Conservation (phyloP, 306 rosid species). For the Fagus crenata region DNA sequence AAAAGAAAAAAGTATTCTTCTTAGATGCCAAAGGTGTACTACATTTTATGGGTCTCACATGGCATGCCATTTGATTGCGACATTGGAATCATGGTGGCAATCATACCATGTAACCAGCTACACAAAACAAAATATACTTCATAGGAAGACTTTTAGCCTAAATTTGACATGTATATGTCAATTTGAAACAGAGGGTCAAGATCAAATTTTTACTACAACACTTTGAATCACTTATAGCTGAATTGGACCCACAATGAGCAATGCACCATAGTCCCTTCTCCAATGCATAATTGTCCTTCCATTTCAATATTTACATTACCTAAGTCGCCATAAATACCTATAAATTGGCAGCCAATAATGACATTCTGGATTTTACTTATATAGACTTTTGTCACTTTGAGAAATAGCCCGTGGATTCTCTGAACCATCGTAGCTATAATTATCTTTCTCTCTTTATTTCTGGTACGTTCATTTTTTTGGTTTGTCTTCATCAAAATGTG, state of each 20-base stretch:
- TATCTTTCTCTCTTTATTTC: neutral
- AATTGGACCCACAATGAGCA: no score
- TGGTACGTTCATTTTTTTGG: conserved; percentile 28
- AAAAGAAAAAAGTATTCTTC: neutral
- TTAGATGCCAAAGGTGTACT: neutral
- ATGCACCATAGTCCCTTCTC: neutral
- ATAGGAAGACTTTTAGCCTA: neutral
- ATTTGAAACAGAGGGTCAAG: neutral
- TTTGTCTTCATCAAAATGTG: conserved; percentile 1
- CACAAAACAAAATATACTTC: neutral
- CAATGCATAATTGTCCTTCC: neutral
- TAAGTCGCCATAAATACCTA: conserved; percentile 26
- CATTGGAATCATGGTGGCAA: neutral
- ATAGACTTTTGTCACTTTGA: neutral
- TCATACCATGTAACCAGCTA: neutral
- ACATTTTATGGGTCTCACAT: neutral
- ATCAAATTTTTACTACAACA: neutral
- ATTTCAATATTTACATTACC: neutral
- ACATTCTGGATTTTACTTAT: neutral
- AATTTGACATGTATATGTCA: neutral
- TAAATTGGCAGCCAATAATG: conserved; percentile 18
- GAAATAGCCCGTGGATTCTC: conserved; percentile 30
- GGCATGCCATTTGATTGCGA: neutral
- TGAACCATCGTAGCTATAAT: neutral
- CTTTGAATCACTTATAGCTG: no score